Conservation (phyloP, 2,329 filamentous ascomycete species). For the Neocatenulostroma microsporum region DNA sequence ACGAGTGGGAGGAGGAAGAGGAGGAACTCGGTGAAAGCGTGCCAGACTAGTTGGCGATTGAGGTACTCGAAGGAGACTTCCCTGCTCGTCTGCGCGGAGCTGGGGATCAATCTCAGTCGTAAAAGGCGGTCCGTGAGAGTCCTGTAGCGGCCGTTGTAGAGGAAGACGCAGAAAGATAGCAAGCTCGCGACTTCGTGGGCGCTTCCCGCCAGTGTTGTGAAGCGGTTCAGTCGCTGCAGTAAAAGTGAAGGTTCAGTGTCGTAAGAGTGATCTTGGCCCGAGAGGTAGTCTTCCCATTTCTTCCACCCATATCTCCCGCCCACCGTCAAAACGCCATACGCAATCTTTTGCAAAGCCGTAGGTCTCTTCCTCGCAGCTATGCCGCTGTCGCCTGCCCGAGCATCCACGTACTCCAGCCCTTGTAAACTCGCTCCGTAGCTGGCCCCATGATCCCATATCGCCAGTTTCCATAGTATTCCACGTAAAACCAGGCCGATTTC, state of each 20-base stretch:
- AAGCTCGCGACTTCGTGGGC: constrained; percentile 76
- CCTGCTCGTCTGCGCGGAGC: constrained; percentile 73
- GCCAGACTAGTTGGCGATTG: constrained; percentile 96
- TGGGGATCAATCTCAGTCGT: constrained; percentile 74
- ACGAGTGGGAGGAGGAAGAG: constrained; percentile 95
- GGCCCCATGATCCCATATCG: constrained; percentile 92
- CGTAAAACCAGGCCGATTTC: constrained; percentile 76
- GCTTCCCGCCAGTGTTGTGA: constrained; percentile 63
- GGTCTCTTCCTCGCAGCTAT: constrained; percentile 28
- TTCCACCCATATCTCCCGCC: constrained; percentile 84
- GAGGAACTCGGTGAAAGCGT: constrained; percentile 99
- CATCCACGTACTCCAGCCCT: constrained; percentile 83
- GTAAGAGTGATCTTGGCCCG: constrained; percentile 68
- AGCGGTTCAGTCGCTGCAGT: constrained; percentile 52
- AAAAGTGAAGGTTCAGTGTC: constrained; percentile 45
- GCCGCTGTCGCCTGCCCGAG: constrained; percentile 45
- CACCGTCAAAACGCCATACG: constrained; percentile 80
- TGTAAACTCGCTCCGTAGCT: constrained; percentile 91
- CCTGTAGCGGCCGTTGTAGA: constrained; percentile 83
- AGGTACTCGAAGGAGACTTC: constrained; percentile 97
- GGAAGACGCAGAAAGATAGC: constrained; percentile 78
- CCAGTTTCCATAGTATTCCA: constrained; percentile 82
- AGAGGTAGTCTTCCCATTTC: constrained; percentile 81
- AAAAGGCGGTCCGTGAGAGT: constrained; percentile 82
- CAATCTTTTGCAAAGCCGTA: constrained; percentile 70